Conservation (phyloP, 345 rosid genomes). For the Atalantia buxifolia region DNA sequence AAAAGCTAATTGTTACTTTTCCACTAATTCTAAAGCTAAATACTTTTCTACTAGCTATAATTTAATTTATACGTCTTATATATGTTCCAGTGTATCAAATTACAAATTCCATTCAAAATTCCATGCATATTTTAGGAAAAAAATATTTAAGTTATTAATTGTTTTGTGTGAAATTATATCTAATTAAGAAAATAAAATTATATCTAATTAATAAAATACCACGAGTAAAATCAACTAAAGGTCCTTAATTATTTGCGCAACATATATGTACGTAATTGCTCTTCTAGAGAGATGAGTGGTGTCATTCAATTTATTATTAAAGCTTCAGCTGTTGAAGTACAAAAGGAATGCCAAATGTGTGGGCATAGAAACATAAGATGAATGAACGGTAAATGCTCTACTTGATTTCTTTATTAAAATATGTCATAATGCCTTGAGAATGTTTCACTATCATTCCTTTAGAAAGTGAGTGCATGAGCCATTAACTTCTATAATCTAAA, state of each 20-base stretch:
- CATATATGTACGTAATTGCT: no score
- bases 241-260: no score
- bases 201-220: background rate
- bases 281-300: background rate
- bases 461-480: background rate
- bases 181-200: background rate
- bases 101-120: background rate
- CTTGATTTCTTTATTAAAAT: background rate
- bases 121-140: background rate
- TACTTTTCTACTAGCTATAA: constrained; percentile 1
- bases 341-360: background rate
- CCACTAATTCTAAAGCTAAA: constrained; percentile 13
- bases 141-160: no score
- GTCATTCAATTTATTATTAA: background rate
- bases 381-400: background rate
- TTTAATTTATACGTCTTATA: background rate
- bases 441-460: background rate
- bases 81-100: background rate
- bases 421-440: background rate
- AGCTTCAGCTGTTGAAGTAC: background rate
- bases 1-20: constrained; percentile 8
- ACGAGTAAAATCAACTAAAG: no score
- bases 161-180: no score
- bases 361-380: background rate
- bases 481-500: background rate